These are phyloP conservation scores for Geosmithia morbida DNA, from an alignment of 2,329 filamentous ascomycete species.

Conservation along the genomic window DNA sequence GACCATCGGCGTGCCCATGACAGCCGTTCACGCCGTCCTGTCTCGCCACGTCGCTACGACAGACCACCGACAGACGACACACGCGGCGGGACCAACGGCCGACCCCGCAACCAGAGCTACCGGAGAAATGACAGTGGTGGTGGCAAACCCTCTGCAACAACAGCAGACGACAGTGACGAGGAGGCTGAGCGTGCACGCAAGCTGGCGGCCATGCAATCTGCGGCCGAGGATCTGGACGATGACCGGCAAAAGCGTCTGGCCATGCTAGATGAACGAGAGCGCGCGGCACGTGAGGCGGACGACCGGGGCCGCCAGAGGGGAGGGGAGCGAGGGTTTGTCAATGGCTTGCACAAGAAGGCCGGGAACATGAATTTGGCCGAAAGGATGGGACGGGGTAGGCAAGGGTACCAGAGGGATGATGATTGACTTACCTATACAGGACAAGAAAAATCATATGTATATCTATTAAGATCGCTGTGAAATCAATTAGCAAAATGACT, in stretches of 20 bases:
- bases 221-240: slow-evolving; percentile 54
- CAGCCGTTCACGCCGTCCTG: slow-evolving; percentile 15
- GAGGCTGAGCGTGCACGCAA: slow-evolving; percentile 50
- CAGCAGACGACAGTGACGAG: slow-evolving; percentile 12
- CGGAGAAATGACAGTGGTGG: slow-evolving; percentile 7
- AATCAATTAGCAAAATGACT: not conserved
- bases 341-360: slow-evolving; percentile 45
- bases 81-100: slow-evolving; percentile 4
- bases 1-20: slow-evolving; percentile 7
- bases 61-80: slow-evolving; percentile 4
- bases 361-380: slow-evolving; percentile 35
- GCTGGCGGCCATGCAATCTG: slow-evolving; percentile 59
- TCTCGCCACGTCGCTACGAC: slow-evolving; percentile 5
- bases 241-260: slow-evolving; percentile 55
- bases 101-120: slow-evolving; percentile 5
- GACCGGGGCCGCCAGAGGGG: slow-evolving; percentile 48
- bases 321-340: slow-evolving; percentile 50
- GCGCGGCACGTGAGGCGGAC: slow-evolving; percentile 49
- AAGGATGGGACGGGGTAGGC: slow-evolving; percentile 32
- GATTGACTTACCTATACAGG: not conserved
- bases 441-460: not conserved
- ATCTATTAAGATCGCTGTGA: not conserved
- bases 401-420: slow-evolving; percentile 30
- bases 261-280: slow-evolving; percentile 51
- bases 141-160: slow-evolving; percentile 8